Evolutionary conservation across 1,284 basidiomycete genomes (phyloP).

Genomic region (Rhodotorula sp.): DNA sequence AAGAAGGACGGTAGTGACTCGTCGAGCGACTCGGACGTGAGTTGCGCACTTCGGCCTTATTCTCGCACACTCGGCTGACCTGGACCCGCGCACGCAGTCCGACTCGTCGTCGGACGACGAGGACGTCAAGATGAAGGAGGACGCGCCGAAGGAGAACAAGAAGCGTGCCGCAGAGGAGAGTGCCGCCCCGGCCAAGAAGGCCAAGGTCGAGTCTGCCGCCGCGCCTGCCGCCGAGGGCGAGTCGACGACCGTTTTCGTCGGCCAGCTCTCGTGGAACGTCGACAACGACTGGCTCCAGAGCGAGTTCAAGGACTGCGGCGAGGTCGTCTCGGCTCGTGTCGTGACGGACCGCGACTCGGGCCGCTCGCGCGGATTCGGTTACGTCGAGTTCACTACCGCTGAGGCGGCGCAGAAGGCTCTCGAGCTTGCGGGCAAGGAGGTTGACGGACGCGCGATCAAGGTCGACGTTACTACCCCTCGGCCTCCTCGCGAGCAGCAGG

Average conservation of each 20-base stretch:
- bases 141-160: conserved; percentile 57
- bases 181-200: conserved; percentile 70
- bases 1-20: conserved; percentile 11
- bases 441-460: conserved; percentile 86
- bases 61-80: too few species aligned
- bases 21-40: conserved; percentile 27
- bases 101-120: conserved; percentile 23
- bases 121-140: conserved; percentile 59
- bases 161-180: conserved; percentile 68
- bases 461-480: conserved; percentile 73
- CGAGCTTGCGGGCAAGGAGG: conserved; percentile 72
- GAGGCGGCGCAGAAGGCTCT: conserved; percentile 73
- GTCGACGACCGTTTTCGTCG: conserved; percentile 82
- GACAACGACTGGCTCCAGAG: conserved; percentile 93
- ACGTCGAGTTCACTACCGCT: conserved; percentile 75
- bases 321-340: conserved; percentile 81
- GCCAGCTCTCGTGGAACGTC: conserved; percentile 92
- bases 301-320: conserved; percentile 86
- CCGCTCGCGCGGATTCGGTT: conserved; percentile 87
- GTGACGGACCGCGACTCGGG: conserved; percentile 87
- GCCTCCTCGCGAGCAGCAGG: conserved; percentile 64
- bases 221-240: conserved; percentile 50
- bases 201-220: conserved; percentile 60
- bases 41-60: background rate
- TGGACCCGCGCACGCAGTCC: background rate